Base-by-base conservation (phyloP, 139 green algal species). In the Coelastrella sp. region DNA sequence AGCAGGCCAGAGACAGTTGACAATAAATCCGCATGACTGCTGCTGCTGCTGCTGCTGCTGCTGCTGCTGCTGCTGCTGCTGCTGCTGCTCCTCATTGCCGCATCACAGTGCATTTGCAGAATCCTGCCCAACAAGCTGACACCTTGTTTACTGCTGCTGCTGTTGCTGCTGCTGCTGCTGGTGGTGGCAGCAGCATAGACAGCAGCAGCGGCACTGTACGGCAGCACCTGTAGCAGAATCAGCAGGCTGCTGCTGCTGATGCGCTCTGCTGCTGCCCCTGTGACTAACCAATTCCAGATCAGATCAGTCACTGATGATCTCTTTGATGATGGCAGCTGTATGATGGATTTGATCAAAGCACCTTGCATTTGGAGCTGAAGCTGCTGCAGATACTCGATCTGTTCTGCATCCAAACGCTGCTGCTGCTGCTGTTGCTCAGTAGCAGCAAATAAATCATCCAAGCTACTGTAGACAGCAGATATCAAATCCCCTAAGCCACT, bases 131-230 rank as follows among this genome's bases (percentile, higher is more conserved):
- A 27, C 75, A 71, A 71, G 53, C 75, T 82, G 35, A 7, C 34
- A 21, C 25, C 7, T 13, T 35, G 17, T 67, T 6, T 19, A 48
- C 66, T 74, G 66, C 48, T 66, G 72, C 45, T 64, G n/a, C n/a
- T n/a, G n/a, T n/a, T n/a, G n/a, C n/a, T n/a, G n/a, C n/a, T n/a
- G n/a, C n/a, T n/a, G n/a, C n/a, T n/a, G n/a, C n/a, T n/a, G n/a
- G n/a, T n/a, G n/a, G n/a, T n/a, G 40, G 37, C 53, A 41, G 35
- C 32, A 21, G 50, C 34, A 23, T 72, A 82, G 40, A 53, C 75
- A n/a, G 75, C 35, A 53, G 75, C 75, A 53, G 75, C 75, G 13
- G 51, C 35, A 53, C 41, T 43, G 53, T 82, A 82, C 1, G 75
- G 75, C 75, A 82, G 75, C 30, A 57, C n/a, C 9, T 82, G 30